A percentile compares a stretch with the other conserved stretches of the same genome.
Conservation (phyloP, 495 filamentous ascomycete genomes). For the Lepidopterella palustris region DNA sequence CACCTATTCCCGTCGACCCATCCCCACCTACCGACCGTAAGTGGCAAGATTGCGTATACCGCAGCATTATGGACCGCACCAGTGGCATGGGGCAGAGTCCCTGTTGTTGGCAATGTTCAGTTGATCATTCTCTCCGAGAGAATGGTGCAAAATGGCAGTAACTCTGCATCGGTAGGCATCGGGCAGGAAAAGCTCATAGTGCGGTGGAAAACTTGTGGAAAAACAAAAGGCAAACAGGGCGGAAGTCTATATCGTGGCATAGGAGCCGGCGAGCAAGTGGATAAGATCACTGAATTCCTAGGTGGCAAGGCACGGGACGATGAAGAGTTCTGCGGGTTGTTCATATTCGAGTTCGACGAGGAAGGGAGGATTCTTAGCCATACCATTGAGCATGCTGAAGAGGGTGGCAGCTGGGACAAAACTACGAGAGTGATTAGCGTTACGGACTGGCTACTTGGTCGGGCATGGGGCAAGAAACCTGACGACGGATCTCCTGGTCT, state of each 20-base stretch:
- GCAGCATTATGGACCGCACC: constrained; percentile 93
- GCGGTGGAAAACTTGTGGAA: constrained; percentile 67
- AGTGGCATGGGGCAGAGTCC: constrained; percentile 88
- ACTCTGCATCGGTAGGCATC: constrained; percentile 34
- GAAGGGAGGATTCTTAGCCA: constrained; percentile 77
- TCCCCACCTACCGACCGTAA: constrained; percentile 86
- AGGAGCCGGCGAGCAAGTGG: constrained; percentile 40
- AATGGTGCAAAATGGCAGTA: constrained; percentile 57
- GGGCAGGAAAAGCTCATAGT: constrained; percentile 76
- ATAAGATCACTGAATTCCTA: constrained; percentile 47
- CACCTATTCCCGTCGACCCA: constrained; percentile 96
- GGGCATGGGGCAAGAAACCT: constrained; percentile 45
- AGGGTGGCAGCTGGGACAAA: constrained; percentile 64
- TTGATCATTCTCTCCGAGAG: constrained; percentile 82
- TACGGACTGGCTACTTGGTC: constrained; percentile 82
- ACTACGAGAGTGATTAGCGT: constrained; percentile 70
- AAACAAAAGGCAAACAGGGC: constrained; percentile 34
- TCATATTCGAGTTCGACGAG: constrained; percentile 92
- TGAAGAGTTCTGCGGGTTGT: constrained; percentile 71
- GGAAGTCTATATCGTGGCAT: constrained; percentile 40
- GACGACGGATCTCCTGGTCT: constrained; percentile 36
- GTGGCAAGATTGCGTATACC: constrained; percentile 81
- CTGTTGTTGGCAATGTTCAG: constrained; percentile 79
- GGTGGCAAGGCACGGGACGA: constrained; percentile 36
- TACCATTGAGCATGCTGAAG: constrained; percentile 88